Evolutionary conservation across 192 early-diverging fungal genomes (phyloP).

Genomic region (Podochytrium sp.): DNA sequence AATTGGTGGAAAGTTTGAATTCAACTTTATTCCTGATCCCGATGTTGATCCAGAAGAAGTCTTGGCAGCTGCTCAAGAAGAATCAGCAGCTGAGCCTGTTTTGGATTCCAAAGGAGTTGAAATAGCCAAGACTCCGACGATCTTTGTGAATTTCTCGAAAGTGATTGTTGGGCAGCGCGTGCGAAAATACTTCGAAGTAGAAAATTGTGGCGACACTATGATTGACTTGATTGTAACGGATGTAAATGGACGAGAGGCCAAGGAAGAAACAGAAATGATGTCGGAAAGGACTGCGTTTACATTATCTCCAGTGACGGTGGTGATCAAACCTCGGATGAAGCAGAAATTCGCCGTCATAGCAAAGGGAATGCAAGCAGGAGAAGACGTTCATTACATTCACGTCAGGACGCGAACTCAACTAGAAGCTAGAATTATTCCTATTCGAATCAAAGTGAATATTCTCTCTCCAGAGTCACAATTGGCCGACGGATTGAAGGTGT

Average conservation of each 20-base stretch:
- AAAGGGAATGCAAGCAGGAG: slow-evolving; percentile 46
- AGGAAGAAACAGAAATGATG: slow-evolving; percentile 17
- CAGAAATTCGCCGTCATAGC: slow-evolving; percentile 53
- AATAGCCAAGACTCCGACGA: slow-evolving; percentile 33
- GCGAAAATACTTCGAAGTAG: slow-evolving; percentile 57
- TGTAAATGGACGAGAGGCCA: slow-evolving; percentile 25
- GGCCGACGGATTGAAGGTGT: slow-evolving; percentile 44
- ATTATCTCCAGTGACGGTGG: slow-evolving; percentile 35
- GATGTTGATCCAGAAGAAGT: slow-evolving; percentile 17
- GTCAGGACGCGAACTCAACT: slow-evolving; percentile 50
- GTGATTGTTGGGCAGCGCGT: slow-evolving; percentile 40
- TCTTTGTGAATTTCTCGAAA: slow-evolving; percentile 52
- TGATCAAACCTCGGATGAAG: slow-evolving; percentile 48
- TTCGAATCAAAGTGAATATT: slow-evolving; percentile 44
- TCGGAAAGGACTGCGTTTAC: slow-evolving; percentile 37
- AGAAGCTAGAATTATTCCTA: slow-evolving; percentile 46
- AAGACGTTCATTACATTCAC: slow-evolving; percentile 42
- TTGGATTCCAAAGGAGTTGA: neutral
- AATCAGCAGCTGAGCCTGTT: neutral
- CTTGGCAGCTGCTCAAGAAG: no score
- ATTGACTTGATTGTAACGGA: slow-evolving; percentile 46
- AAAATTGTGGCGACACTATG: slow-evolving; percentile 58
- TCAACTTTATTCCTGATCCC: slow-evolving; percentile 22
- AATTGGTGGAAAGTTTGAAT: slow-evolving; percentile 42
- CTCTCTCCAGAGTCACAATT: slow-evolving; percentile 39